A percentile compares a stretch with the other conserved stretches of the same genome.
These are phyloP conservation scores for Aeschynomene evenia DNA, from an alignment of 306 rosid genomes.

Conservation along the genomic window DNA sequence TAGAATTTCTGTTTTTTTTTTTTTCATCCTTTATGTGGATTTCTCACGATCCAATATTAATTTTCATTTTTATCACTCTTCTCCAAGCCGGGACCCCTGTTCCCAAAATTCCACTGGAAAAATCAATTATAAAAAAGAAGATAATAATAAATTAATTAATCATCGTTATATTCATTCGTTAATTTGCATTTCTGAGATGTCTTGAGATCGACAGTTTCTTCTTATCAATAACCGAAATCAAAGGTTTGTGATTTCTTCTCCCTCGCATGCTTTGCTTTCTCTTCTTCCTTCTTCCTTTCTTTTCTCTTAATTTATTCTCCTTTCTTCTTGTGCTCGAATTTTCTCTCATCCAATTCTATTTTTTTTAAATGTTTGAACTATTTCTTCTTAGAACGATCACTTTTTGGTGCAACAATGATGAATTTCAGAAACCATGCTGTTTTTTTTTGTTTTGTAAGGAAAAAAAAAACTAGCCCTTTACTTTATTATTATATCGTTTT, in stretches of 20 bases:
- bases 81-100: background rate
- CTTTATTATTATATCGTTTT: background rate
- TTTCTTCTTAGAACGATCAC: background rate
- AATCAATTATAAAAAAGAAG: background rate
- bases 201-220: constrained; percentile 26
- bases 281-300: background rate
- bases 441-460: background rate
- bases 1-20: no score
- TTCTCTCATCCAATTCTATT: background rate
- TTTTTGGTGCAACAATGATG: background rate
- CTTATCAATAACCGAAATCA: constrained; percentile 15
- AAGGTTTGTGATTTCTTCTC: background rate
- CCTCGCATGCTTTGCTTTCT: constrained; percentile 14
- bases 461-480: background rate
- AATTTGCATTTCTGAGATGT: background rate
- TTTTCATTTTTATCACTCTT: background rate
- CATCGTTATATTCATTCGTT: background rate
- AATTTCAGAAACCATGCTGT: background rate
- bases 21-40: no score
- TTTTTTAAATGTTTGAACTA: background rate
- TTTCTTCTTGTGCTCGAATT: background rate
- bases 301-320: background rate
- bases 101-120: background rate
- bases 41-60: background rate
- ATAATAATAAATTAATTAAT: background rate